Percentiles rank a stretch among this genome's conserved stretches.
phyloP scores from a whole-genome alignment of 176 grass and related monocot genomes.

The Paspalum notatum region DNA sequence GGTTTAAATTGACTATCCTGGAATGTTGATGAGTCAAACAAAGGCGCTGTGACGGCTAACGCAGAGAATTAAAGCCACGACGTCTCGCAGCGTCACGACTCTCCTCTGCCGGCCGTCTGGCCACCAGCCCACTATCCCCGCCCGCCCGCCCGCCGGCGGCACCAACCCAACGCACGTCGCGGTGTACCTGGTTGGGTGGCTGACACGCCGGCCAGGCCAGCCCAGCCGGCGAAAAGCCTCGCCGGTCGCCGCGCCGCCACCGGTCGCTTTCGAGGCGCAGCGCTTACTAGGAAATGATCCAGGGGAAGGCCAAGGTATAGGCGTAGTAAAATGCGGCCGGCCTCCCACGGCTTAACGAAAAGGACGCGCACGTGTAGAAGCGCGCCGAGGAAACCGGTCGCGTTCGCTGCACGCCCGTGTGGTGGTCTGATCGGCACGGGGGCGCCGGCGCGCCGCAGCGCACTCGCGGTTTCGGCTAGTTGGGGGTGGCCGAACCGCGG shows the following conservation, averaged over 20 bases:
- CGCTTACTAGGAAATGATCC: neutral
- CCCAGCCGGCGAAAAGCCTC: conserved; percentile 3
- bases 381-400: neutral
- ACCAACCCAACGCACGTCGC: neutral
- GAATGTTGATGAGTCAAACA: no score
- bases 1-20: no score
- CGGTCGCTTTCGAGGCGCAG: neutral
- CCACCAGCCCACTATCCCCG: neutral
- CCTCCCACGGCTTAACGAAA: neutral
- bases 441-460: neutral
- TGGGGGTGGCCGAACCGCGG: conserved; percentile 26
- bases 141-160: neutral
- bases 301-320: neutral
- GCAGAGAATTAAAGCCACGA: no score
- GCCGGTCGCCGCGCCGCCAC: neutral
- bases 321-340: neutral
- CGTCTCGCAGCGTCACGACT: neutral
- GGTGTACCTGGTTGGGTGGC: neutral
- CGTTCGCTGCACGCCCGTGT: conserved; percentile 13
- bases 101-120: neutral
- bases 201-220: neutral
- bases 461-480: neutral
- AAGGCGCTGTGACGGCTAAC: no score
- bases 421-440: neutral
- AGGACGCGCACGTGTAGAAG: conserved; percentile 39